Percentiles rank a stretch among this genome's conserved stretches.
These are phyloP conservation scores for Atkinsonella texensis DNA, from an alignment of 2,329 filamentous ascomycete species.

Conservation along the genomic window DNA sequence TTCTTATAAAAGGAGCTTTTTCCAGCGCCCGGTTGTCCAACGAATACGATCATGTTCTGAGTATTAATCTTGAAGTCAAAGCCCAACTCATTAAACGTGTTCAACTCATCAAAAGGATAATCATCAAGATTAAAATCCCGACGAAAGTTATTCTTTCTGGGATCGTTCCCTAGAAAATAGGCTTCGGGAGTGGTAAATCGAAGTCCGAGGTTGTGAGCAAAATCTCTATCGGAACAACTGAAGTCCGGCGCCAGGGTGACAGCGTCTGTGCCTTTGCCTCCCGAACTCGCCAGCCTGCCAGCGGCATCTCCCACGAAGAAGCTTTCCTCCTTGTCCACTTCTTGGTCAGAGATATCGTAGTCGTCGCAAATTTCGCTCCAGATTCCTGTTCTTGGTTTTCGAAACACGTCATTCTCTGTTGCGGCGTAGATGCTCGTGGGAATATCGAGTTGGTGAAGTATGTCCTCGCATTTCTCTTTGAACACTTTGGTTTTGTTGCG, in stretches of 20 bases:
- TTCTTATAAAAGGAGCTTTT: slow-evolving; percentile 88
- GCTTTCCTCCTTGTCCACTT: slow-evolving; percentile 57
- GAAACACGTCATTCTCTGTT: slow-evolving; percentile 66
- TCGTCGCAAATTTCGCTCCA: slow-evolving; percentile 57
- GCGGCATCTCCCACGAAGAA: slow-evolving; percentile 87
- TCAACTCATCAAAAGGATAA: slow-evolving; percentile 32
- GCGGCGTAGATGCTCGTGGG: slow-evolving; percentile 78
- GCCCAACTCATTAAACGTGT: slow-evolving; percentile 11
- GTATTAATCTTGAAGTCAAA: slow-evolving; percentile 48
- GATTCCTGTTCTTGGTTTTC: slow-evolving; percentile 84
- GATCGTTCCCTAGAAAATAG: slow-evolving; percentile 62
- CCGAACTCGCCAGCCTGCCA: slow-evolving; percentile 36
- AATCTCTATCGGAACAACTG: slow-evolving; percentile 59
- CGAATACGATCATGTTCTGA: slow-evolving; percentile 71
- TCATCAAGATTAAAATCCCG: slow-evolving; percentile 59
- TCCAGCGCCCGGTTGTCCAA: slow-evolving; percentile 77
- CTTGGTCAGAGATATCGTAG: slow-evolving; percentile 41
- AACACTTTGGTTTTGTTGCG: slow-evolving; percentile 64
- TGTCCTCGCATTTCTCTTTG: slow-evolving; percentile 63
- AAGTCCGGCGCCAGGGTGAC: slow-evolving; percentile 40
- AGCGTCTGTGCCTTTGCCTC: slow-evolving; percentile 10
- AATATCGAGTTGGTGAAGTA: slow-evolving; percentile 61
- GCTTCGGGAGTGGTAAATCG: slow-evolving; percentile 81
- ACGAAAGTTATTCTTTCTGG: slow-evolving; percentile 45
- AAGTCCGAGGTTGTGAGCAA: slow-evolving; percentile 76